These are phyloP conservation scores for Colletotrichum navitas DNA, from an alignment of 2,329 filamentous ascomycete species.

Conservation along the genomic window DNA sequence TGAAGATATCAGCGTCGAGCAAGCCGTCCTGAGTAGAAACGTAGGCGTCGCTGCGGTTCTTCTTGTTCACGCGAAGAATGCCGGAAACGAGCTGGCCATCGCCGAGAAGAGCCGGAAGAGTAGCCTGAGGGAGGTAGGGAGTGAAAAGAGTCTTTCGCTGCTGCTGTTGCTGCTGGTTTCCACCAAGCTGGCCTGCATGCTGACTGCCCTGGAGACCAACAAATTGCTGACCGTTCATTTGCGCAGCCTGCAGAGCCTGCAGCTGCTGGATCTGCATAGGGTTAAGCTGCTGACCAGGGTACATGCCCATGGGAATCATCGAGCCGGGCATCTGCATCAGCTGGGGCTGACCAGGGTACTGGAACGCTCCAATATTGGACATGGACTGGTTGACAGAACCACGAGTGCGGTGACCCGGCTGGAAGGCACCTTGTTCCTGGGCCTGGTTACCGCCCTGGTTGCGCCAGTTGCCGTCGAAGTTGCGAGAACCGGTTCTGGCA, in stretches of 20 bases:
- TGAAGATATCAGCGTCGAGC: constrained; percentile 98
- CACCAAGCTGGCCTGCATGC: constrained; percentile 75
- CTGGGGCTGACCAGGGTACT: constrained; percentile 89
- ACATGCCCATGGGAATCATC: constrained; percentile 88
- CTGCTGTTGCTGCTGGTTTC: constrained; percentile 82
- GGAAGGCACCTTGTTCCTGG: constrained; percentile 83
- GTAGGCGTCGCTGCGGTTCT: constrained; percentile 98
- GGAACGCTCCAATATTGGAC: constrained; percentile 85
- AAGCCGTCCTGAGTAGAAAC: constrained; percentile 90
- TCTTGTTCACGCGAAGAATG: constrained; percentile 98
- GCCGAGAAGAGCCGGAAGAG: constrained; percentile 87
- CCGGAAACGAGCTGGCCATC: constrained; percentile 96
- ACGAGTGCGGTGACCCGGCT: constrained; percentile 90
- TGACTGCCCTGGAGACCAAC: constrained; percentile 78
- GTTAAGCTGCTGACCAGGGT: constrained; percentile 86
- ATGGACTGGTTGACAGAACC: constrained; percentile 88
- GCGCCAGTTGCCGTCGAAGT: constrained; percentile 98
- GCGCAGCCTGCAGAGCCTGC: constrained; percentile 90
- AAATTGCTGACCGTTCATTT: constrained; percentile 82
- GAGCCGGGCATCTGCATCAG: constrained; percentile 88
- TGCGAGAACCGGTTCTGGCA: constrained; percentile 85
- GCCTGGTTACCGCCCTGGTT: constrained; percentile 78
- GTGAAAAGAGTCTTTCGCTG: constrained; percentile 99
- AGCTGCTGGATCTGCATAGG: constrained; percentile 90
- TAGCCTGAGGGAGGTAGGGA: constrained; percentile 95